phyloP scores from a whole-genome alignment of 2,329 filamentous ascomycete genomes.

The Fusarium poae region DNA sequence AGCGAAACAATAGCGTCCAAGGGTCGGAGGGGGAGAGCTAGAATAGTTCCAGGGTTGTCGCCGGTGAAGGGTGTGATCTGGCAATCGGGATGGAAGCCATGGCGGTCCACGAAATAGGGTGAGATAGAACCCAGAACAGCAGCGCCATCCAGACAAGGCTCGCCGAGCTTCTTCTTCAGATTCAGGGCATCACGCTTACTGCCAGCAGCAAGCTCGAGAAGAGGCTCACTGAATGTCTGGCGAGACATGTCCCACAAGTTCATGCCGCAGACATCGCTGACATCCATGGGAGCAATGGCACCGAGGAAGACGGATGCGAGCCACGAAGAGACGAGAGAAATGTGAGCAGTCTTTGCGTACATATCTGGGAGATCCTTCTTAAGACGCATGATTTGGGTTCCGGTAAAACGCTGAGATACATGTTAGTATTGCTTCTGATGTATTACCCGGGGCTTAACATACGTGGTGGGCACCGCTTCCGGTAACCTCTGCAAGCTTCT shows the following conservation, averaged over 20 bases:
- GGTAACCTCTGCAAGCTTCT: conserved; percentile 80
- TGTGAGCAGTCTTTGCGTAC: conserved; percentile 83
- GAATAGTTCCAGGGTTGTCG: conserved; percentile 95
- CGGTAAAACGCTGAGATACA: conserved; percentile 82
- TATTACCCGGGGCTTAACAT: conserved; percentile 53
- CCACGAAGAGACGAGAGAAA: conserved; percentile 96
- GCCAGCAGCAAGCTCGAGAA: conserved; percentile 82
- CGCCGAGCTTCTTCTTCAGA: conserved; percentile 82
- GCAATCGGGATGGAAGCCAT: conserved; percentile 81
- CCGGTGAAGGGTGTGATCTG: conserved; percentile 89
- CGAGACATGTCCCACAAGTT: conserved; percentile 92
- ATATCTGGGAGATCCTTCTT: conserved; percentile 82
- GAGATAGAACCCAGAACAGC: conserved; percentile 81
- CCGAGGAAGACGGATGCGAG: conserved; percentile 92
- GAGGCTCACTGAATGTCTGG: conserved; percentile 78
- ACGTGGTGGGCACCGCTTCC: conserved; percentile 96
- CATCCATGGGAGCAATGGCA: conserved; percentile 87
- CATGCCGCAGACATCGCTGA: conserved; percentile 95
- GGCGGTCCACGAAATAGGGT: conserved; percentile 81
- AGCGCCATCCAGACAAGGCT: conserved; percentile 84
- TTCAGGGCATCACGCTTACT: conserved; percentile 69
- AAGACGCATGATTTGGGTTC: conserved; percentile 94
- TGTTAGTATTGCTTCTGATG: conserved; percentile 26
- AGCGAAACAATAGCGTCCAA: conserved; percentile 95
- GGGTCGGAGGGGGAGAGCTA: conserved; percentile 86